Evolutionary conservation across 805 yeast species (phyloP), one percentile per base, ranked within the genome.

Genomic region (Starmerella vaccinii): DNA sequence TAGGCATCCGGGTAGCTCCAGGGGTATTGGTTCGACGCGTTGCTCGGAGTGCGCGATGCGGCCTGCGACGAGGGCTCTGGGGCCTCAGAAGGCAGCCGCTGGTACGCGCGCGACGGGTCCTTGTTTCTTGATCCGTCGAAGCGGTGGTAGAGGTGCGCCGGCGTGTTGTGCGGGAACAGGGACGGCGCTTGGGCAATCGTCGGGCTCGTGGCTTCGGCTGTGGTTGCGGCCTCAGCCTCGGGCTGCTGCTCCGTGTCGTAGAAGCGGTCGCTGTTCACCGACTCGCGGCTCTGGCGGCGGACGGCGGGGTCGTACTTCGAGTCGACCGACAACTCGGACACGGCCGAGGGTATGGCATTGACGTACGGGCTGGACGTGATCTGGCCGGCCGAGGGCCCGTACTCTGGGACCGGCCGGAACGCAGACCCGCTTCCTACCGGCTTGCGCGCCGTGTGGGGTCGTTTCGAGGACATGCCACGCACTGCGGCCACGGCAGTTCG

Each of bases 351-450:
- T 9, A 48, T 15, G n/a, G 53, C 49, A 18, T 52, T 55, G 29
- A 52, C 46, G 44, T 57, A 57, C 15, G 61, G 61, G 33, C 56
- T 57, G n/a, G 54, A 42, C 18, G 40, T 23, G n/a, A 46, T 38
- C 41, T 53, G 55, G 24, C 49, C 48, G 9, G 46, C 40, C 4
- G 56, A 47, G n/a, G 57, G 50, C 49, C 56, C 49, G 38, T 52
- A 55, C 43, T 59, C 62, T 6, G 49, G 51, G 2, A 56, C 49
- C 3, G 56, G 60, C 33, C 57, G 49, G 21, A 49, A 38, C n/a
- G 39, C 34, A 16, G 57, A 47, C 18, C 62, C 62, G 44, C 59
- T 54, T 2, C 62, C 61, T 1, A 59, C 62, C 2, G 62, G 60
- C 47, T 57, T 59, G 19, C 62, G 53, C 21, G 57, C 51, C 21